Conservation (phyloP, 495 filamentous ascomycete species). For the Immersiella caudata region DNA sequence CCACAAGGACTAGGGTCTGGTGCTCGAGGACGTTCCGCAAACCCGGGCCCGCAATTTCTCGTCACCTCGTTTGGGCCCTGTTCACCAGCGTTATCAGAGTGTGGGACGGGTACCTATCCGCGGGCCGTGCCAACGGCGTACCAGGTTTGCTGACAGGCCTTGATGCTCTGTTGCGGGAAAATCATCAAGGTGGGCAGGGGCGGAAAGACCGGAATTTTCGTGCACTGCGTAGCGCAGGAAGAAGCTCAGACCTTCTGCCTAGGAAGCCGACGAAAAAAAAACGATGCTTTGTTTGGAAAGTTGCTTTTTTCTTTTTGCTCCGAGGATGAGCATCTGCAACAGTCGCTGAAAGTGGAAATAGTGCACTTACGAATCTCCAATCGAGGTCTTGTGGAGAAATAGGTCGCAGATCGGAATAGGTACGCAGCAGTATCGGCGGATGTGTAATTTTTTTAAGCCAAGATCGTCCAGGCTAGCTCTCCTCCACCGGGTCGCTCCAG, state of each 20-base stretch:
- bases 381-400: neutral
- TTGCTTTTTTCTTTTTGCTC: neutral
- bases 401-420: conserved; percentile 3
- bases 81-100: conserved; percentile 29
- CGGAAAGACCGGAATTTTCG: conserved; percentile 1
- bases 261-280: neutral
- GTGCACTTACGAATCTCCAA: neutral
- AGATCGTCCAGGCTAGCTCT: neutral
- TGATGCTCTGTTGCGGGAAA: conserved; percentile 7
- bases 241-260: neutral
- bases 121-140: conserved; percentile 39
- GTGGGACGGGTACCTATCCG: conserved; percentile 34
- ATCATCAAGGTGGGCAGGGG: conserved; percentile 9
- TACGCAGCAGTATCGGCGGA: neutral
- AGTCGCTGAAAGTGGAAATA: conserved; percentile 6
- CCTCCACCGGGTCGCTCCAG: neutral
- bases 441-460: neutral
- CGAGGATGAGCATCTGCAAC: neutral
- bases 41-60: conserved; percentile 30
- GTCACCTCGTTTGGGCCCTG: conserved; percentile 23
- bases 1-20: conserved; percentile 4
- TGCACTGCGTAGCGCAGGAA: too few species aligned
- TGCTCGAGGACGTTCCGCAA: conserved; percentile 20
- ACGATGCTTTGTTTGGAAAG: neutral
- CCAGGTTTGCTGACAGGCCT: conserved; percentile 23